Base-by-base conservation (phyloP, 306 rosid genomes). In the Glycine soja region DNA sequence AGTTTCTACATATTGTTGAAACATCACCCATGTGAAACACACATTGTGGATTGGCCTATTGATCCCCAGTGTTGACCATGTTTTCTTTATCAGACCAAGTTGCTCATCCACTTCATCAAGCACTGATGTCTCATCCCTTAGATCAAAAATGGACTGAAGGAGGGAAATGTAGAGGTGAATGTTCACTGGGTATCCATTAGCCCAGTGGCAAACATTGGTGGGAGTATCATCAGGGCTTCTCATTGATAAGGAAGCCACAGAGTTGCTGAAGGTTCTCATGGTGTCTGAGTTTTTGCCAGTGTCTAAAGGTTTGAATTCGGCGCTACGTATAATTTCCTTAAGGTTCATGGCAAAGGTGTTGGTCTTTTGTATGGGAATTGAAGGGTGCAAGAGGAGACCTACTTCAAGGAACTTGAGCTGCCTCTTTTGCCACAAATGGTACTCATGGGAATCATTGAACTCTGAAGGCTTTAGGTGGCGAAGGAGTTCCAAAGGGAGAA, bases 51-150 rank as follows among this genome's bases (percentile, higher is more conserved):
- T 83, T 0, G 91, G 83, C 81, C 88, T 81, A 15, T 88, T 90
- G 83, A 93, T 90, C 46, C 97, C 99, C 30, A 95, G 75, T 0
- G 94, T 90, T 0, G 94, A 82, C 99, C 99, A 95, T 0, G 98
- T 93, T 75, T 95, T 95, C 88, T 91, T 91, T 87, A 95, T 93
- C 7, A 95, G 83, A 69, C 93, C 99, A 3, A 95, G 86, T 2
- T 91, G 83, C 85, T 93, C 99, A 3, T 95, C 99, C 5, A 95
- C 94, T 63, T 95, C 98, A 40, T 95, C 99, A 1, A 93, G 92
- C 65, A 95, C 93, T 56, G 73, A 51, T 0, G 98, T 95, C 79
- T 93, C 96, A 4, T 95, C 98, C 52, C 81, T 81, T 6, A 82
- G 46, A 75, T 95, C 96, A 13, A 95, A 95, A 10, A 91, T 81